A percentile compares a stretch with the other conserved stretches of the same genome.
phyloP scores from a whole-genome alignment of 768 basidiomycete genomes.

The Lyophyllum decastes region DNA sequence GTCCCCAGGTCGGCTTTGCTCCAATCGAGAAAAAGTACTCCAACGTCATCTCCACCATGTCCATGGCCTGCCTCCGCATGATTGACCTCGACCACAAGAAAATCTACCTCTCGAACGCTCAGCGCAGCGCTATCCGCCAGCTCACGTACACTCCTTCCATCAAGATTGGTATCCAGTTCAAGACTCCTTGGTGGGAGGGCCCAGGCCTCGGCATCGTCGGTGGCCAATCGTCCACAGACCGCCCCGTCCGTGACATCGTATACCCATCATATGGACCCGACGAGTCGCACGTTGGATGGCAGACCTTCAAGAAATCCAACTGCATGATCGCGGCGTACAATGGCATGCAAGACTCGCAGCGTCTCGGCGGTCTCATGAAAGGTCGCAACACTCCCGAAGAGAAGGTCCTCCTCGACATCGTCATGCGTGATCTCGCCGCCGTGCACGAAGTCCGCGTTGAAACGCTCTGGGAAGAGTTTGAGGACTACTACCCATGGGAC shows the following conservation, averaged over 20 bases:
- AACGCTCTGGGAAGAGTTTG: constrained; percentile 16
- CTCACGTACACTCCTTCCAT: constrained; percentile 36
- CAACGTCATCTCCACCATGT: constrained; percentile 44
- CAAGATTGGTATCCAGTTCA: constrained; percentile 47
- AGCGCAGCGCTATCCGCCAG: constrained; percentile 34
- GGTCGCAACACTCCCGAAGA: constrained; percentile 21
- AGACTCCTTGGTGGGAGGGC: constrained; percentile 43
- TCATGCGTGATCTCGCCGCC: constrained; percentile 28
- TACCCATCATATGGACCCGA: constrained; percentile 39
- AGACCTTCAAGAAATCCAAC: constrained; percentile 7
- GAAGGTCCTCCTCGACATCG: constrained; percentile 25
- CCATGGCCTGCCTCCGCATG: constrained; percentile 35
- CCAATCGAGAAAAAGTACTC: constrained; percentile 25
- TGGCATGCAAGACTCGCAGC: constrained; percentile 30
- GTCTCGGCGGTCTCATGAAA: constrained; percentile 26
- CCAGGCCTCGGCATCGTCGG: constrained; percentile 25
- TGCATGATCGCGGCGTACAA: constrained; percentile 25
- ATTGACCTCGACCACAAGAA: constrained; percentile 31
- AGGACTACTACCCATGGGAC: constrained; percentile 23
- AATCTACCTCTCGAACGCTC: constrained; percentile 17
- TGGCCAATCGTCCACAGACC: constrained; percentile 34
- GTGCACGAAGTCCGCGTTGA: constrained; percentile 24
- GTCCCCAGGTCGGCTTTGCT: constrained; percentile 4
- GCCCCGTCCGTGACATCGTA: constrained; percentile 31
- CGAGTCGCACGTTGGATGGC: constrained; percentile 5